Base-by-base conservation (phyloP, 768 basidiomycete genomes). In the Lactifluus pinguis region DNA sequence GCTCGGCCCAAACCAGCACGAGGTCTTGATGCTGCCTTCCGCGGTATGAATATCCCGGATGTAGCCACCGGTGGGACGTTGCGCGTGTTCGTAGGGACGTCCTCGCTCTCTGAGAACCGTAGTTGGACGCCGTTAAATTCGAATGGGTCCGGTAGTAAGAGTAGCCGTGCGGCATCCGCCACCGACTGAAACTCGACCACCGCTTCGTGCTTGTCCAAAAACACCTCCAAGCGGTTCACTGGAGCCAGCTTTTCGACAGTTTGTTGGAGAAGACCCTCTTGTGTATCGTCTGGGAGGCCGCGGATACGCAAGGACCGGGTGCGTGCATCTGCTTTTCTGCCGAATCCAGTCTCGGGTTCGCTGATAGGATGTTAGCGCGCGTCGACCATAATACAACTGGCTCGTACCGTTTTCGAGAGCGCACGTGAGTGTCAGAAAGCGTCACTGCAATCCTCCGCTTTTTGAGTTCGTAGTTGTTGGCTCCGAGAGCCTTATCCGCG, bases 191-290 rank as follows among this genome's bases (percentile, higher is more conserved):
- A 73, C 68, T 87, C 86, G 11, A 84, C 80, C 4, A 84, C 73
- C 10, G 85, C 86, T 71, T 88, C 82, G 25, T 76, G 76, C 51
- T 72, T 72, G 60, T 85, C 81, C 6, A 74, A 69, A 66, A 93
- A 85, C 6, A 95, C 77, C 69, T 93, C 87, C 2, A 92, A 82
- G 6, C 93, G 83, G 53, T 81, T 83, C 44, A 91, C 80, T 3
- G 75, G 71, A 0, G 82, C 82, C 44, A 87, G 70, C 72, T 92
- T 95, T 70, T 94, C 92, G 4, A 99, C 74, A 0, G 77, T 75
- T 76, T 98, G 97, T 67, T 99, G 95, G 29, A 99, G 72, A 1
- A 98, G 75, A 2, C 90, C 95, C 69, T 98, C 97, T 69, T 97
- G 91, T 5, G 91, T 85, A 10, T 76, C 82, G 3, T 80, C 68